Evolutionary conservation across 2,329 filamentous ascomycete species (phyloP), one percentile per base, ranked within the genome.

Genomic region (Calonectria ilicicola): DNA sequence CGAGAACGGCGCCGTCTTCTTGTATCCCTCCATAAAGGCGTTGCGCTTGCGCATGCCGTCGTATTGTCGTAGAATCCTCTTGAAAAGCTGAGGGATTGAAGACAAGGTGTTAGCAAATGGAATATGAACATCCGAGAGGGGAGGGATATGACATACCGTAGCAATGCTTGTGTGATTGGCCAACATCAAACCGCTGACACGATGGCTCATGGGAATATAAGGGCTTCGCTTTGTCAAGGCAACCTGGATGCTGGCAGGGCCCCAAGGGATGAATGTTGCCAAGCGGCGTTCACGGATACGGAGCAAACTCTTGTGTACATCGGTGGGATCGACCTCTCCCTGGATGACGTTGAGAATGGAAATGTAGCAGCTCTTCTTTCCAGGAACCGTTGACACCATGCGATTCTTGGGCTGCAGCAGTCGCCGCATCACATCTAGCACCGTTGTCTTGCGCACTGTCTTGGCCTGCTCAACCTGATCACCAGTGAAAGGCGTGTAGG

Each of bases 291-390:
- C 97, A 63, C 97, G 93, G 81, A 99, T 99, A 76, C 97, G 94
- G 71, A 99, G 91, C 70, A 99, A 88, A 76, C 96, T 98, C 90
- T 99, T 99, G 88, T 99, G 97, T 69, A 99, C 95, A 84, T 99
- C 97, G 3, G 96, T 98, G 10, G 97, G 96, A 82, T 99, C 97
- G 46, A 97, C 97, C 84, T 99, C 97, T 80, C 97, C 97, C 87
- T 98, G 97, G 80, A 99, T 99, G 80, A 99, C 98, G 84, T 99
- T 98, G 75, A 99, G 89, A 78, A 99, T 98, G 60, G 95, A 98
- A 81, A 99, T 98, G 87, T 99, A 99, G 87, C 97, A 99, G 86
- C 95, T 98, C 87, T 95, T 97, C 87, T 98, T 98, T 80, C 94
- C 94, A 1, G 96, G 96, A 69, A 95, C 93, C 26, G 97, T 98